Evolutionary conservation across 768 basidiomycete species (phyloP).

Genomic region (Tricholoma matsutake): DNA sequence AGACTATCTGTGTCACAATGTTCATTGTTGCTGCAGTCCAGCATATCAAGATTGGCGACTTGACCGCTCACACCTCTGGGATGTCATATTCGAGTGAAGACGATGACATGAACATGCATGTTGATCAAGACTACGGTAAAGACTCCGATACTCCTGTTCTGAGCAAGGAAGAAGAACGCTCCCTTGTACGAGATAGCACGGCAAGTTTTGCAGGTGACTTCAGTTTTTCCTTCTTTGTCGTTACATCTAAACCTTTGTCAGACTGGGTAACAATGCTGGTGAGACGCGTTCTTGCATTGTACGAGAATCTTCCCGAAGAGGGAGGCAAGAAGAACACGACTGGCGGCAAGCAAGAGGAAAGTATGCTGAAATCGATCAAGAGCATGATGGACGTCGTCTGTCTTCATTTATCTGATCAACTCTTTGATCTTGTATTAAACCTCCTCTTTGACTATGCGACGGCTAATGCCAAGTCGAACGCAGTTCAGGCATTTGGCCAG

Average conservation of each 20-base stretch:
- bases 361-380: conserved; percentile 74
- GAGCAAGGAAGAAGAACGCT: conserved; percentile 64
- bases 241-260: conserved; percentile 22
- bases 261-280: conserved; percentile 83
- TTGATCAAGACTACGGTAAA: conserved; percentile 42
- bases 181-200: conserved; percentile 73
- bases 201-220: conserved; percentile 69
- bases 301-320: conserved; percentile 93
- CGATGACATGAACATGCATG: conserved; percentile 47
- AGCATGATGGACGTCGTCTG: conserved; percentile 79
- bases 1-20: conserved; percentile 77
- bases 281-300: conserved; percentile 74
- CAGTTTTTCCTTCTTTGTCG: background rate
- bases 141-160: conserved; percentile 43
- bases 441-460: conserved; percentile 84
- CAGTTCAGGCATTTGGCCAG: conserved; percentile 88
- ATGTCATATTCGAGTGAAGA: conserved; percentile 54
- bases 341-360: conserved; percentile 81
- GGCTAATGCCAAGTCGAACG: conserved; percentile 87
- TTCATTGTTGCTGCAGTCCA: conserved; percentile 75
- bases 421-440: conserved; percentile 84
- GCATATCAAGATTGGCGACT: conserved; percentile 74
- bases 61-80: conserved; percentile 60
- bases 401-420: conserved; percentile 69
- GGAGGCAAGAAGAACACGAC: conserved; percentile 84